A percentile compares a stretch with the other conserved stretches of the same genome.
Evolutionary conservation across 2,329 filamentous ascomycete genomes (phyloP).

Genomic region (Pseudogymnoascus sp.): DNA sequence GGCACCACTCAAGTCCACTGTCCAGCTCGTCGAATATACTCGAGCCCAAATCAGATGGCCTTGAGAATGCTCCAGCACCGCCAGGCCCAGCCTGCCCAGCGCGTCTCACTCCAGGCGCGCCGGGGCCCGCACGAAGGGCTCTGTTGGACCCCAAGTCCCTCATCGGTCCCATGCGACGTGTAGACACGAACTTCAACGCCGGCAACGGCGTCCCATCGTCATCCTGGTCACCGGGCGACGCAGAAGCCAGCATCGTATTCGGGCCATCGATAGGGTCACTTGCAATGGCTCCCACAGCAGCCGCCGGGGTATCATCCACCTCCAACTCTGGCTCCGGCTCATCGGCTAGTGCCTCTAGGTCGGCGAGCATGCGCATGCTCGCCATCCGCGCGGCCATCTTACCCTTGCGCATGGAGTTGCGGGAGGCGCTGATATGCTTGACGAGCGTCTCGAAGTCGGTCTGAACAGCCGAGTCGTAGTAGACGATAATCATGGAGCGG

Average conservation of each 20-base stretch:
- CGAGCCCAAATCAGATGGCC: neutral
- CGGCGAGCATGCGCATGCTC: conserved; percentile 51
- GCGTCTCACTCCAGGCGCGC: neutral
- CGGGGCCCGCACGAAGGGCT: neutral
- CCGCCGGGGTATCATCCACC: conserved; percentile 9
- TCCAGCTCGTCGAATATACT: conserved; percentile 67
- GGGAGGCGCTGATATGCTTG: conserved; percentile 67
- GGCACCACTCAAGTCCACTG: conserved; percentile 68
- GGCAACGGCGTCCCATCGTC: conserved; percentile 25
- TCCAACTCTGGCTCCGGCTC: conserved; percentile 33
- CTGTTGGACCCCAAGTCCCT: conserved; percentile 12
- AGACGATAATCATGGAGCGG: conserved; percentile 74
- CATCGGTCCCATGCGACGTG: conserved; percentile 31
- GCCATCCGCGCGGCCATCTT: conserved; percentile 74
- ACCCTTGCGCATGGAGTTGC: conserved; percentile 79
- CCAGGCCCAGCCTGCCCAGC: neutral
- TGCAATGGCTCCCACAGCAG: conserved; percentile 9
- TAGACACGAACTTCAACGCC: conserved; percentile 32
- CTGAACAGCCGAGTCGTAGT: conserved; percentile 84
- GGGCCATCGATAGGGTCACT: neutral
- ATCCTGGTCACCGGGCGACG: conserved; percentile 15
- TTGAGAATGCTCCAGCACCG: neutral
- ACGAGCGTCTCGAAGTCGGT: conserved; percentile 75
- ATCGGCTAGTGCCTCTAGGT: conserved; percentile 47
- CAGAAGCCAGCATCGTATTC: neutral